These are phyloP conservation scores for Aureoboletus auriporus DNA, from an alignment of 768 basidiomycete genomes.

Conservation along the genomic window DNA sequence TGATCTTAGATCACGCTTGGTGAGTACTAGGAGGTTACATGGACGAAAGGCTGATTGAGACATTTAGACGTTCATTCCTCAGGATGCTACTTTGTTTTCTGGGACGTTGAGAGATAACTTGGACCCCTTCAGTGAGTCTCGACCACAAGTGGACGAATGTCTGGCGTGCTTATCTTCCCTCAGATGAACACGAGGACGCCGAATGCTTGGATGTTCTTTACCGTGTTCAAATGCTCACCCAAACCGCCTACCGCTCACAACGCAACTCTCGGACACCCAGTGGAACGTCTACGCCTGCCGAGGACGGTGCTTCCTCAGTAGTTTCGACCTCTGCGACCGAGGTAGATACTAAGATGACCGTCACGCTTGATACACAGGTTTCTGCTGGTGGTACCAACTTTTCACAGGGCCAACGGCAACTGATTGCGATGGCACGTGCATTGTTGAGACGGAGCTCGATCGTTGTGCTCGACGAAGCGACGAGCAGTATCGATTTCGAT, in stretches of 20 bases:
- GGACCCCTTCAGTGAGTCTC: conserved; percentile 58
- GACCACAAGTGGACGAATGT: background rate
- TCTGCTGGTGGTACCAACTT: conserved; percentile 88
- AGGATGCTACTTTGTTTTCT: conserved; percentile 74
- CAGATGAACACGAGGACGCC: conserved; percentile 72
- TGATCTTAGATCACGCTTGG: conserved; percentile 73
- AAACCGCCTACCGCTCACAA: conserved; percentile 45
- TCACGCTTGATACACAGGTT: conserved; percentile 74
- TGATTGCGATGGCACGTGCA: conserved; percentile 84
- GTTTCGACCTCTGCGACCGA: conserved; percentile 47
- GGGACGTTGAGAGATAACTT: conserved; percentile 74
- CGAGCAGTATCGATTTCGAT: conserved; percentile 81
- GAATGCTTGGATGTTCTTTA: conserved; percentile 79
- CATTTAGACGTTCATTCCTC: conserved; percentile 71
- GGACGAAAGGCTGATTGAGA: background rate
- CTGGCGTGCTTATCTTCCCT: background rate
- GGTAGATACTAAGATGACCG: conserved; percentile 48
- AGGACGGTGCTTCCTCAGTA: conserved; percentile 37
- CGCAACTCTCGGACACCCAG: conserved; percentile 48
- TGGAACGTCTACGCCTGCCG: conserved; percentile 39
- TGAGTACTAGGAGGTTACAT: conserved; percentile 30
- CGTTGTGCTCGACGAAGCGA: conserved; percentile 80
- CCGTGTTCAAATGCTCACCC: conserved; percentile 73
- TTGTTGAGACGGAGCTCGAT: conserved; percentile 67
- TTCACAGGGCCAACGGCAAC: conserved; percentile 87